Evolutionary conservation across 306 rosid genomes (phyloP).

Genomic region (Clitoria ternatea): DNA sequence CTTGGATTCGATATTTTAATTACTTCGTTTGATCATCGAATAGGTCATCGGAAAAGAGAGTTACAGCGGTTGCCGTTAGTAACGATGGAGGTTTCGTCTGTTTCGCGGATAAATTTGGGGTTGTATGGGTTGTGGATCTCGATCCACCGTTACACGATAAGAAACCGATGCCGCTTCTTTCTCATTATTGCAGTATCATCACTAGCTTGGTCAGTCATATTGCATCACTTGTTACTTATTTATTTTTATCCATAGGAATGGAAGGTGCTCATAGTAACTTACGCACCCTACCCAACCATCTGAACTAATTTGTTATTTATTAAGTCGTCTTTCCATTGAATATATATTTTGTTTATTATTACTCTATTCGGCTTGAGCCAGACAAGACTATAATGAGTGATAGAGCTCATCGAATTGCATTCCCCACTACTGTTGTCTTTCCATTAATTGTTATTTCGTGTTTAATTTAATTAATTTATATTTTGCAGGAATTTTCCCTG

Average conservation of each 20-base stretch:
- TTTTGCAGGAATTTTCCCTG: slow-evolving; percentile 73
- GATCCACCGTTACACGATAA: slow-evolving; percentile 32
- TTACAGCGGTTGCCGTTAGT: slow-evolving; percentile 77
- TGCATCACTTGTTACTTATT: neutral
- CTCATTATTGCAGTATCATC: slow-evolving; percentile 95
- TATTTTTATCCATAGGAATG: no score
- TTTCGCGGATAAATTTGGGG: slow-evolving; percentile 94
- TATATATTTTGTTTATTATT: no score
- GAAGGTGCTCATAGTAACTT: no score
- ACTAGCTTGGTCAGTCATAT: slow-evolving; percentile 81
- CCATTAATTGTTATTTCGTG: neutral
- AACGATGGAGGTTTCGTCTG: slow-evolving; percentile 64
- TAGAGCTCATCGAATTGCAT: no score
- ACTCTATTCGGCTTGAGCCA: no score
- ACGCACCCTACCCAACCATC: no score
- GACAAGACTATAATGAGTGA: no score
- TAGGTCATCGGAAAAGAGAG: slow-evolving; percentile 89
- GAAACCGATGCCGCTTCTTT: slow-evolving; percentile 60
- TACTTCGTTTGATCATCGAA: neutral
- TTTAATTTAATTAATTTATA: no score
- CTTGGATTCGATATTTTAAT: neutral
- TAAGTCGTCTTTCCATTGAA: no score
- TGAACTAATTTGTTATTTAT: no score
- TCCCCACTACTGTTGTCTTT: neutral
- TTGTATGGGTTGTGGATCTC: slow-evolving; percentile 79